A percentile compares a stretch with the other conserved stretches of the same genome.
These are phyloP conservation scores for Apium graveolens DNA, from an alignment of 129 eudicot species.

Conservation along the genomic window DNA sequence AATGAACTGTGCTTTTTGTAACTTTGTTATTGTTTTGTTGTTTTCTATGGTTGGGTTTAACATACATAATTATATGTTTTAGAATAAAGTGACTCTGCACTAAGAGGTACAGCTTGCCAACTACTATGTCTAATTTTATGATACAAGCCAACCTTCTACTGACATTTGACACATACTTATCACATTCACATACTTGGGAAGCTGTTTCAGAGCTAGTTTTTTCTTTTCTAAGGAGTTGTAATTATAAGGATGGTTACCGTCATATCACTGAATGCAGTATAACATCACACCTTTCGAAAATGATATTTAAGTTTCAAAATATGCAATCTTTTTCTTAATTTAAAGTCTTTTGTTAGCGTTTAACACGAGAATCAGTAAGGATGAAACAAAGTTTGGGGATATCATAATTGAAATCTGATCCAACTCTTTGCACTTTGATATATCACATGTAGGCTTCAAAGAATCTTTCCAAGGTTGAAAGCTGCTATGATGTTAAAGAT, in stretches of 20 bases:
- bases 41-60: background rate
- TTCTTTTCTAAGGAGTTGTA: background rate
- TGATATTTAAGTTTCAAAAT: background rate
- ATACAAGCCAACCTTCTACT: background rate
- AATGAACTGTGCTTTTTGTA: background rate
- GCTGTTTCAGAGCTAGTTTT: background rate
- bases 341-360: background rate
- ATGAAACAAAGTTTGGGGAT: background rate
- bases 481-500: background rate
- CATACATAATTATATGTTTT: background rate
- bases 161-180: background rate
- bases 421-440: background rate
- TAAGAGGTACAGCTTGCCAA: background rate
- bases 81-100: background rate
- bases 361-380: background rate
- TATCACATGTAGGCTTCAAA: background rate
- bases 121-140: background rate
- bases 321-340: background rate
- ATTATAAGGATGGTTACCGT: background rate
- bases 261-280: background rate
- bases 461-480: background rate
- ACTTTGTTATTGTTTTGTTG: background rate
- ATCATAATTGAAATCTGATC: background rate
- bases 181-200: slow-evolving; percentile 1
- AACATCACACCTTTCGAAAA: background rate